Evolutionary conservation across 2,329 filamentous ascomycete species (phyloP), one percentile per base, ranked within the genome.

Genomic region (Colletotrichum scovillei): DNA sequence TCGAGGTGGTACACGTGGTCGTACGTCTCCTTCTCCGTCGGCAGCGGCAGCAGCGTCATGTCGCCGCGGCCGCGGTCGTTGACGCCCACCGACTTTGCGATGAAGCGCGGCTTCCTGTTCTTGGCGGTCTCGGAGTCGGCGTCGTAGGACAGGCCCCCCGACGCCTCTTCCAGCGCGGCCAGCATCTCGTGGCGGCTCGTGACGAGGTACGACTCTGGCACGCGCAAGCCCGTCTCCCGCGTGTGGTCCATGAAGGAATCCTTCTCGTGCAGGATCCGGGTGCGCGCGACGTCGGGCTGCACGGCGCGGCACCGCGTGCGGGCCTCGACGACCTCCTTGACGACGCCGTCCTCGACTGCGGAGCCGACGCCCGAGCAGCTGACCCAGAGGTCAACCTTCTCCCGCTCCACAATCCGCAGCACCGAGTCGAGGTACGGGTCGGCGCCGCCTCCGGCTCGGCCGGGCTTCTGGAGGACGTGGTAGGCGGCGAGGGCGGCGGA

Each of bases 311-410:
- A 93, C 1, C 75, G 75, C 0, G 90, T 92, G 42, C 86, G 83
- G 16, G 83, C 81, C 76, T 93, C 90, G 22, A 94, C 82, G 3
- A 86, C 82, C 69, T 92, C 88, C 74, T 90, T 91, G 1, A 91
- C 92, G 46, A 88, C 81, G 0, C 90, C 92, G 78, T 95, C 93
- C 77, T 93, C 90, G 14, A 92, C 81, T 0, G 91, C 91, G 0
- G 88, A 90, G 1, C 88, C 86, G 9, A 93, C 90, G n/a, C 90
- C 91, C 0, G 92, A 94, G 77, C 92, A 94, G 24, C 90, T 91
- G 3, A 95, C 89, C 93, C 93, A 95, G 3, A 95, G 81, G 69
- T 94, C 89, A 5, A 94, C 87, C 0, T 86, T 84, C 75, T 95
- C 92, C 0, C 82, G 79, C 6, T 85, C 79, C 53, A 94, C 85